A percentile compares a stretch with the other conserved stretches of the same genome.
phyloP scores from a whole-genome alignment of 2,329 filamentous ascomycete species.

The Helotiales sp. region DNA sequence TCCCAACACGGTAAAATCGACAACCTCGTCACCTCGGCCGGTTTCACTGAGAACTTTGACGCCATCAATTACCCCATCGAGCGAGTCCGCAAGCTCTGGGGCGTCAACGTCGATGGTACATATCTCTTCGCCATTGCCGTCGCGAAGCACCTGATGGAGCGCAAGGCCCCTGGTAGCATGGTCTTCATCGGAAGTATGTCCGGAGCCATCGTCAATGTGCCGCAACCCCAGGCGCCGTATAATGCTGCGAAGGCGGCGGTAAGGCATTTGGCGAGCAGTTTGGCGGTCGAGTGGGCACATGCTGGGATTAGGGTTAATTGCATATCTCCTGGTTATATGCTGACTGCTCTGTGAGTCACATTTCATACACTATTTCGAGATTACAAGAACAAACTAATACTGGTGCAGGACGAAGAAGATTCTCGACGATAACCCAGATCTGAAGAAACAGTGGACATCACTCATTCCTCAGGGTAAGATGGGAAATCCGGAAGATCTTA shows the following conservation, averaged over 20 bases:
- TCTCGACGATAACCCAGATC: conserved; percentile 86
- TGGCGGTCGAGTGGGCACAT: conserved; percentile 92
- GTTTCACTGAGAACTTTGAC: conserved; percentile 94
- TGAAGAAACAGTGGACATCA: conserved; percentile 87
- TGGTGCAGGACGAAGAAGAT: conserved; percentile 81
- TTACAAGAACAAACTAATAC: neutral
- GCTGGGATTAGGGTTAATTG: conserved; percentile 90
- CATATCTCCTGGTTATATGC: conserved; percentile 94
- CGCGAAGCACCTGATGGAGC: conserved; percentile 84
- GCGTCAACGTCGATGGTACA: conserved; percentile 89
- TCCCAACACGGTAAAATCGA: conserved; percentile 78
- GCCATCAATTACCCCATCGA: conserved; percentile 89
- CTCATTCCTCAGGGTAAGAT: conserved; percentile 92
- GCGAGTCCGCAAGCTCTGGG: conserved; percentile 89
- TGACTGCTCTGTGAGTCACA: conserved; percentile 88
- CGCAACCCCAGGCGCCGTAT: conserved; percentile 90
- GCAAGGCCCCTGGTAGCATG: conserved; percentile 77
- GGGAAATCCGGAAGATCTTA: conserved; percentile 86
- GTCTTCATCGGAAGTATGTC: conserved; percentile 97
- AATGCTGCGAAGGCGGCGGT: conserved; percentile 93
- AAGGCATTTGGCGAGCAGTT: conserved; percentile 79
- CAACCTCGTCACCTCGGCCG: conserved; percentile 91
- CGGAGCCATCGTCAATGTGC: conserved; percentile 88
- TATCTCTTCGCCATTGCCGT: conserved; percentile 84
- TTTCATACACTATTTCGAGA: conserved; percentile 17